phyloP scores from a whole-genome alignment of 2,329 filamentous ascomycete species.

The Seiridium unicorne region DNA sequence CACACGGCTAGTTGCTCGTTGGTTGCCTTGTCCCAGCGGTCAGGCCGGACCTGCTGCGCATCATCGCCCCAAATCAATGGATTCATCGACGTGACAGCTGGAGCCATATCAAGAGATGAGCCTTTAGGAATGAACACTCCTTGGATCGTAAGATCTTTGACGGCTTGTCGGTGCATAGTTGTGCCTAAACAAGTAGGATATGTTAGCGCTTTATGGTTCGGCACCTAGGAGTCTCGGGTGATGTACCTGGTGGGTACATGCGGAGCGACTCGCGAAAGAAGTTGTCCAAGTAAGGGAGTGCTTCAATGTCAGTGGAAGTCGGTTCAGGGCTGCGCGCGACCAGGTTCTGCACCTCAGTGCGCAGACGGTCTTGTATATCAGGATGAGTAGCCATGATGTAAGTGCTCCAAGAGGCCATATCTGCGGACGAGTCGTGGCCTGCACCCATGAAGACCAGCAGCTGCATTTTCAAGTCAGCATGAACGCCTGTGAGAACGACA shows the following conservation, averaged over 20 bases:
- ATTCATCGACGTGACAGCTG: slow-evolving; percentile 33
- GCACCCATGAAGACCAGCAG: slow-evolving; percentile 17
- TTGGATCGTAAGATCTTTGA: slow-evolving; percentile 28
- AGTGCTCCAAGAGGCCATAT: slow-evolving; percentile 29
- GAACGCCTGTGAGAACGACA: no score
- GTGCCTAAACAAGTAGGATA: slow-evolving; percentile 11
- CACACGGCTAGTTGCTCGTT: slow-evolving; percentile 24
- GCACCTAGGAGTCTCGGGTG: no score
- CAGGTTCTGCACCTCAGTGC: slow-evolving; percentile 26
- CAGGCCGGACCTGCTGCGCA: slow-evolving; percentile 33
- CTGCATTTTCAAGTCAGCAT: background rate
- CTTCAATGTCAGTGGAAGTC: slow-evolving; percentile 24
- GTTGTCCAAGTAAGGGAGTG: slow-evolving; percentile 30
- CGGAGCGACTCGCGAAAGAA: slow-evolving; percentile 34
- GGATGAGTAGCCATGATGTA: slow-evolving; percentile 29
- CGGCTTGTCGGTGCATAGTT: slow-evolving; percentile 24
- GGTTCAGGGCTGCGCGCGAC: slow-evolving; percentile 14
- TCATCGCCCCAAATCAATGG: slow-evolving; percentile 36
- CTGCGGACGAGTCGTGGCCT: slow-evolving; percentile 33
- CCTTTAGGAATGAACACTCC: slow-evolving; percentile 33
- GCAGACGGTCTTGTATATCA: slow-evolving; percentile 28
- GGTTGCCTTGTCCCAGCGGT: slow-evolving; percentile 31
- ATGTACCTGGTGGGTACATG: slow-evolving; percentile 27
- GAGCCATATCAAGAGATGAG: slow-evolving; percentile 32
- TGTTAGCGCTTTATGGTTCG: no score